A percentile compares a stretch with the other conserved stretches of the same genome.
phyloP scores from a whole-genome alignment of 495 filamentous ascomycete species.

The Collariella sp. region DNA sequence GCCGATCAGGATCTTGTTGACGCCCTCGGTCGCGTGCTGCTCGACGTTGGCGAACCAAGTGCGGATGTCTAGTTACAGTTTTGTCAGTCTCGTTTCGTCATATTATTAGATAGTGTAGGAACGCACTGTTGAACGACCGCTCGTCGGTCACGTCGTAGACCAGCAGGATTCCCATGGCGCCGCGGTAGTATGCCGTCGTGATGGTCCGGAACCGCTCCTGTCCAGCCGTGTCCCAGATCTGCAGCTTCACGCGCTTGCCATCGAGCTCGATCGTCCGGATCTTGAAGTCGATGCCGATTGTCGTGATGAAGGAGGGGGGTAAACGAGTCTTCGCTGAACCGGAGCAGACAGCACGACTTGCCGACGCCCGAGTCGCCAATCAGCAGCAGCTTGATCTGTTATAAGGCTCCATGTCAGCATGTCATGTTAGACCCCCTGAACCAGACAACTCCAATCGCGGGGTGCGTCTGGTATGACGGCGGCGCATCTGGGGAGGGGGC shows the following conservation, averaged over 20 bases:
- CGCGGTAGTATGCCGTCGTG: slow-evolving; percentile 96
- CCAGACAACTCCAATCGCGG: neutral
- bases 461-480: neutral
- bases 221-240: slow-evolving; percentile 98
- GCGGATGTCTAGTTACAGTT: slow-evolving; percentile 67
- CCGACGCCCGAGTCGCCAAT: slow-evolving; percentile 98
- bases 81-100: neutral
- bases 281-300: slow-evolving; percentile 99
- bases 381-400: slow-evolving; percentile 93
- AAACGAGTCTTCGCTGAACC: slow-evolving; percentile 98
- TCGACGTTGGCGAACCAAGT: slow-evolving; percentile 99
- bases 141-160: slow-evolving; percentile 99
- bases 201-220: slow-evolving; percentile 98
- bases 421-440: neutral
- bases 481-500: neutral
- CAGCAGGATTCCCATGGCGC: slow-evolving; percentile 95
- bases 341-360: slow-evolving; percentile 95
- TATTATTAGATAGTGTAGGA: neutral
- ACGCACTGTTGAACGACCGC: slow-evolving; percentile 90
- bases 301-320: slow-evolving; percentile 98
- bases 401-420: neutral
- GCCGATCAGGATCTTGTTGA: slow-evolving; percentile 99
- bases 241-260: slow-evolving; percentile 94
- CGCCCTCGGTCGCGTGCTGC: slow-evolving; percentile 96
- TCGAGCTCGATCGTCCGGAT: slow-evolving; percentile 97